phyloP scores from a whole-genome alignment of 208 protist genomes.

The Balamuthia mandrillaris region DNA sequence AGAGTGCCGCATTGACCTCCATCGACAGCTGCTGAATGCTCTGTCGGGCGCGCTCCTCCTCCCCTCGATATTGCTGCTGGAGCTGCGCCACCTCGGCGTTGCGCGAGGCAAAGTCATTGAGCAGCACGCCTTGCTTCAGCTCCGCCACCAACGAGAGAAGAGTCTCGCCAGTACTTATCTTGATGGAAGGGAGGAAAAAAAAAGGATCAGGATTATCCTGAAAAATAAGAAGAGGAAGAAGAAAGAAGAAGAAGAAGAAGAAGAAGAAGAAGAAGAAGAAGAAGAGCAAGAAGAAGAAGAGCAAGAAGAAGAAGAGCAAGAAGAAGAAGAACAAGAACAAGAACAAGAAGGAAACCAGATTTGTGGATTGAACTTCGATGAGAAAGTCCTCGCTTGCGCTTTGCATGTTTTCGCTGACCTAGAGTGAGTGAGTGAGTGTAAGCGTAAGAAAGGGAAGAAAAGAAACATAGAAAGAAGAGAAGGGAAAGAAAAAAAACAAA shows the following conservation, averaged over 20 bases:
- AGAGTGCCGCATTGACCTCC: too few relatives aligned
- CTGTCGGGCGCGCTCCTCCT: too few relatives aligned
- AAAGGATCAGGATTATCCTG: too few relatives aligned
- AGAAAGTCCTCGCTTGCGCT: background rate
- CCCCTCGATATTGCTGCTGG: background rate
- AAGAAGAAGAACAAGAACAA: background rate
- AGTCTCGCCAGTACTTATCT: background rate
- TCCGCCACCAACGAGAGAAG: slow-evolving; percentile 2
- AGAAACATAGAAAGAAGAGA: too few relatives aligned
- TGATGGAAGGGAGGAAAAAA: too few relatives aligned
- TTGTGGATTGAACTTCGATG: background rate
- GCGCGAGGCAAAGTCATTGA: background rate
- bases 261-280: background rate
- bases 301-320: background rate
- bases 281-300: background rate
- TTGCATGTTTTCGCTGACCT: slow-evolving; percentile 1
- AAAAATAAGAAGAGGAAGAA: background rate
- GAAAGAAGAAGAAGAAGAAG: background rate
- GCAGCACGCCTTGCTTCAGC: slow-evolving; percentile 32
- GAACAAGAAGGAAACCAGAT: background rate
- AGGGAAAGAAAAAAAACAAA: too few relatives aligned
- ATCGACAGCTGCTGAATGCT: too few relatives aligned
- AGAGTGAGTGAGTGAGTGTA: too few relatives aligned
- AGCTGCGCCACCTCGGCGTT: background rate
- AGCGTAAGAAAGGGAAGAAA: too few relatives aligned